Base-by-base conservation (phyloP, 176 grass and related monocot genomes). In the Carex scoparia region DNA sequence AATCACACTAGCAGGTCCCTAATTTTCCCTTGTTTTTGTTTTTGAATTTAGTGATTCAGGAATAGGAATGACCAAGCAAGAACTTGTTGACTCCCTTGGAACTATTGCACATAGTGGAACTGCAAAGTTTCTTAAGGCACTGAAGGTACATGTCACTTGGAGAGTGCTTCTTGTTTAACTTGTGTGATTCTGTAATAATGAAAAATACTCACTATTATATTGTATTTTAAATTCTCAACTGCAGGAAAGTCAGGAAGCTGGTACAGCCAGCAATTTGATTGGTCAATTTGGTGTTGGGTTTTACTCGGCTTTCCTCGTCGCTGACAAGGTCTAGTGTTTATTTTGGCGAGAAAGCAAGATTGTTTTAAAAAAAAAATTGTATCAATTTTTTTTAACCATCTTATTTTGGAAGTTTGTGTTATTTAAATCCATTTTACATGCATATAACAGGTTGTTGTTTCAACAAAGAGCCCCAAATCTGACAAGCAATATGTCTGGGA, bases 401-500 rank as follows among this genome's bases (percentile, higher is more conserved):
- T 14, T 79, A 14, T 42, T 81, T 49, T 44, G 12, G 58, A 65
- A 16, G 30, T 61, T 48, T 66, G 63, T 87, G 14, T 44, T 83
- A 32, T 83, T 51, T 46, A 2, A 65, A 59, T 77, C 12, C 37
- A 19, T 33, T 61, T 10, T 30, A 81, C 15, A 83, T 86, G 23
- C 78, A 13, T 28, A 5, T 53, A 69, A 81, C 85, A 95, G 97
- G 93, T 99, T 38, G 81, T 68, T 81, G 97, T 99, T 55, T 95
- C 97, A 82, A 92, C 91, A 38, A 99, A 99, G 84, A 99, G 93
- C 84, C 97, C 97, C 9, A 99, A 82, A 80, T 99, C 97, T 65
- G 97, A 99, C 42, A 96, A 95, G 75, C 93, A 99, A 83, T 99
- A 99, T 90, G 90, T 95, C 46, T 99, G 97, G 97, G 93, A 99